These are phyloP conservation scores for Salix koriyanagi DNA, from an alignment of 345 rosid species.

Conservation along the genomic window DNA sequence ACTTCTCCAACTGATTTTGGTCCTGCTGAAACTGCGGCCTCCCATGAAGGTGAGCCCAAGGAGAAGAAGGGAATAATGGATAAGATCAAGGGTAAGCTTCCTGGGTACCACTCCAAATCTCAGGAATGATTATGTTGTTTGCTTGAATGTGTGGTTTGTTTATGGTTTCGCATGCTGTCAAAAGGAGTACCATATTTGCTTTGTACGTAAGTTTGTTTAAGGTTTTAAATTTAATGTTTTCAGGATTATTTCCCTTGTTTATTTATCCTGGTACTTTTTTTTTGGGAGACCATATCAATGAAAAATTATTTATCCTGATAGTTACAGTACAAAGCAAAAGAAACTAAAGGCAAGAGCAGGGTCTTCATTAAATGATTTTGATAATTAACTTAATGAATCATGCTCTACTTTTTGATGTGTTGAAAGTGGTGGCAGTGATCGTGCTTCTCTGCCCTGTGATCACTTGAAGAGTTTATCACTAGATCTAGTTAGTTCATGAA, in stretches of 20 bases:
- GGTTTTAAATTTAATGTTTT: not conserved
- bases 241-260: not conserved
- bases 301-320: not conserved
- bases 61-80: conserved; percentile 80
- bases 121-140: conserved; percentile 18
- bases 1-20: not conserved
- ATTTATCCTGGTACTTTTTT: not conserved
- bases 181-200: not conserved
- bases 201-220: not conserved
- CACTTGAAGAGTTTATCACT: not conserved
- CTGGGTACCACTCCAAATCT: conserved; percentile 65
- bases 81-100: conserved; percentile 91
- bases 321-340: not conserved
- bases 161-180: not conserved
- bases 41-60: conserved; percentile 27
- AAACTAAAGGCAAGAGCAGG: not conserved
- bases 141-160: not conserved
- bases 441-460: not conserved
- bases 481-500: too few species aligned
- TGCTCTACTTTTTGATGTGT: not conserved
- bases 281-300: not conserved
- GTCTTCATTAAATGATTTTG: not conserved
- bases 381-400: not conserved
- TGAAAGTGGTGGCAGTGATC: not conserved
- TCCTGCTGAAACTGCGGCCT: not conserved